Percentiles rank a stretch among this genome's conserved stretches.
Conservation (phyloP, 768 basidiomycete species). For the Pisolithus orientalis region DNA sequence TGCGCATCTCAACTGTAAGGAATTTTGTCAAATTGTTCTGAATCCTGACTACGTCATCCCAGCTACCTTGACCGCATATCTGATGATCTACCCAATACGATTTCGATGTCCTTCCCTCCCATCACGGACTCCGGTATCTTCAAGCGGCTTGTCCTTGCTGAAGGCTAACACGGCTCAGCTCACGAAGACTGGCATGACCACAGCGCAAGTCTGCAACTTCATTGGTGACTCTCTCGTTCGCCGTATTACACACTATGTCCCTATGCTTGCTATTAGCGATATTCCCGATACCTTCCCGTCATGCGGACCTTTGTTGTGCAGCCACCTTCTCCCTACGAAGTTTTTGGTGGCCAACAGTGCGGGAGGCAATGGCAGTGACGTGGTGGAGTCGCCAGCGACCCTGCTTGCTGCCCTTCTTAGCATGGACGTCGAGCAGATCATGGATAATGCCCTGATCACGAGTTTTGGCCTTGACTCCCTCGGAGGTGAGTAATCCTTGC, state of each 20-base stretch:
- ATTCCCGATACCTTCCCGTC: slow-evolving; percentile 19
- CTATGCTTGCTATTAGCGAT: slow-evolving; percentile 21
- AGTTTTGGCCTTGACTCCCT: slow-evolving; percentile 17
- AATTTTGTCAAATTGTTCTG: not conserved
- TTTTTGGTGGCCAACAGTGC: slow-evolving; percentile 14
- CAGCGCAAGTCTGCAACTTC: slow-evolving; percentile 26
- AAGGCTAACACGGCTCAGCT: slow-evolving; percentile 25
- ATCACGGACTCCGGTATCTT: slow-evolving; percentile 31
- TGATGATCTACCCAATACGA: slow-evolving; percentile 22
- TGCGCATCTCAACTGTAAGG: slow-evolving; percentile 13
- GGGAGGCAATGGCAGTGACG: slow-evolving; percentile 7
- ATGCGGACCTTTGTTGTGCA: slow-evolving; percentile 23
- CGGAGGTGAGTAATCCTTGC: slow-evolving; percentile 14
- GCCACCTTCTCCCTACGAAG: slow-evolving; percentile 16
- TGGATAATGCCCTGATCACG: slow-evolving; percentile 24
- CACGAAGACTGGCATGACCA: slow-evolving; percentile 27
- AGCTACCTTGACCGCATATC: slow-evolving; percentile 29
- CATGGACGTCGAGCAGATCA: slow-evolving; percentile 24
- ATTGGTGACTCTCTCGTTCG: slow-evolving; percentile 25
- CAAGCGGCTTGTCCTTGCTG: slow-evolving; percentile 24
- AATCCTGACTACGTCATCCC: not conserved
- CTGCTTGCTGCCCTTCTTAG: slow-evolving; percentile 18
- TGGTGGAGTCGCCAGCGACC: slow-evolving; percentile 18
- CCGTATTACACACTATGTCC: slow-evolving; percentile 25
- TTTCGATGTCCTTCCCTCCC: slow-evolving; percentile 30